Percentiles rank a stretch among this genome's conserved stretches.
Conservation (phyloP, 495 filamentous ascomycete species). For the Delitschia confertaspora region DNA sequence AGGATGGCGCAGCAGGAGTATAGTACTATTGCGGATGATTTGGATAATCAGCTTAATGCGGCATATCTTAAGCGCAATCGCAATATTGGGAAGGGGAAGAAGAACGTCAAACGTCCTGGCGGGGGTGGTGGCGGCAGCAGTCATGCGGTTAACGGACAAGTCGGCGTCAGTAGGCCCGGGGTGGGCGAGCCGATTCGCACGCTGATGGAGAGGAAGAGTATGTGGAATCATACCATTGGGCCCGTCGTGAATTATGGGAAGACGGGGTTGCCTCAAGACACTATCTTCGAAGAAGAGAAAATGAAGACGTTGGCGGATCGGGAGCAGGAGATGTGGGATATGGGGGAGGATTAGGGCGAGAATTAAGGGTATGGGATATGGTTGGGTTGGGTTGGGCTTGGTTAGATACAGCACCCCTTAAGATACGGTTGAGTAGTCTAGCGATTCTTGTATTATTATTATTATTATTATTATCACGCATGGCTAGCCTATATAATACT, state of each 20-base stretch:
- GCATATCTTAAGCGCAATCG: conserved; percentile 95
- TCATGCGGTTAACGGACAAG: conserved; percentile 39
- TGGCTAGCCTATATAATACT: too few species aligned
- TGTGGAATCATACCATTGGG: conserved; percentile 82
- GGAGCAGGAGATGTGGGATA: conserved; percentile 51
- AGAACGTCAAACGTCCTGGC: conserved; percentile 69
- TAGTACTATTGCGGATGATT: conserved; percentile 89
- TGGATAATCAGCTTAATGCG: conserved; percentile 89
- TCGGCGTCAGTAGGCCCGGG: conserved; percentile 59
- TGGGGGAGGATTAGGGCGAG: conserved; percentile 6
- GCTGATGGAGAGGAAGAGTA: conserved; percentile 76
- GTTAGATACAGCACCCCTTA: too few species aligned
- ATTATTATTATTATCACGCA: too few species aligned
- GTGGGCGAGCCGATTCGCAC: conserved; percentile 85
- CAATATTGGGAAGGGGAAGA: conserved; percentile 86
- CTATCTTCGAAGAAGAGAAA: conserved; percentile 54
- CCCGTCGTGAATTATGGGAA: conserved; percentile 75
- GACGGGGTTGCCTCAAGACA: conserved; percentile 49
- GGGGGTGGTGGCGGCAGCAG: conserved; percentile 49
- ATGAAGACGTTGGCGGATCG: conserved; percentile 54
- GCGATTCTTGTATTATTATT: too few species aligned
- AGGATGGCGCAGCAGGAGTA: conserved; percentile 94
- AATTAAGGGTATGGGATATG: background rate
- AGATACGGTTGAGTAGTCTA: too few species aligned
- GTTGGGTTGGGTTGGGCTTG: background rate